Percentiles rank a stretch among this genome's conserved stretches.
phyloP scores from a whole-genome alignment of 306 rosid genomes.

The Pyrus communis region DNA sequence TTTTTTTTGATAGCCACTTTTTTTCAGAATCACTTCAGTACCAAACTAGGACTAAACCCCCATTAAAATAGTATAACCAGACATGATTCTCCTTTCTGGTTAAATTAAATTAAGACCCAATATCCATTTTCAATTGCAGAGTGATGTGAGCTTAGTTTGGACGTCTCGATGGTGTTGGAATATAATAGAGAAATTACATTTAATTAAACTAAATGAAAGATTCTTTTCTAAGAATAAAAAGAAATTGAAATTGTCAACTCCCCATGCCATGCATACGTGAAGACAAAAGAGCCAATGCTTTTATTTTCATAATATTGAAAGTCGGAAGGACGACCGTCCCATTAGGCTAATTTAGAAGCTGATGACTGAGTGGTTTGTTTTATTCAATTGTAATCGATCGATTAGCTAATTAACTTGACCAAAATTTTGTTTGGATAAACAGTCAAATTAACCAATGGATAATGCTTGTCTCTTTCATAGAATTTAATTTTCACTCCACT shows the following conservation, averaged over 20 bases:
- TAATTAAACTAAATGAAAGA: neutral
- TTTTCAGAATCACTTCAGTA: too few relatives aligned
- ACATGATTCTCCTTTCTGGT: constrained; percentile 1
- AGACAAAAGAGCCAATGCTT: constrained; percentile 1
- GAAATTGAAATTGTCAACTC: constrained; percentile 4
- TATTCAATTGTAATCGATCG: neutral
- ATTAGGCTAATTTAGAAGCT: neutral
- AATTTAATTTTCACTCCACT: too few relatives aligned
- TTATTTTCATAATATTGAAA: neutral
- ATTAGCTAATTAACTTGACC: neutral
- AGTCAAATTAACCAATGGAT: constrained; percentile 13
- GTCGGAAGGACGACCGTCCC: neutral
- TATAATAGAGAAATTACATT: neutral
- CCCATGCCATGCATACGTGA: neutral
- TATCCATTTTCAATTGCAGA: neutral
- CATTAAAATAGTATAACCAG: neutral
- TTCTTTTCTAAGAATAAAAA: neutral
- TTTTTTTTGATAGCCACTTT: too few relatives aligned
- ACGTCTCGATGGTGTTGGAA: neutral
- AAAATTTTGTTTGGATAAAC: neutral
- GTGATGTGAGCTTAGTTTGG: neutral
- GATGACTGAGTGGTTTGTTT: neutral
- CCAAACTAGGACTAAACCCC: neutral
- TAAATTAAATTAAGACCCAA: neutral
- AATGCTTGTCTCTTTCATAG: too few relatives aligned